Evolutionary conservation across 2,329 filamentous ascomycete species (phyloP).

Genomic region (Microdochium trichocladiopsis): DNA sequence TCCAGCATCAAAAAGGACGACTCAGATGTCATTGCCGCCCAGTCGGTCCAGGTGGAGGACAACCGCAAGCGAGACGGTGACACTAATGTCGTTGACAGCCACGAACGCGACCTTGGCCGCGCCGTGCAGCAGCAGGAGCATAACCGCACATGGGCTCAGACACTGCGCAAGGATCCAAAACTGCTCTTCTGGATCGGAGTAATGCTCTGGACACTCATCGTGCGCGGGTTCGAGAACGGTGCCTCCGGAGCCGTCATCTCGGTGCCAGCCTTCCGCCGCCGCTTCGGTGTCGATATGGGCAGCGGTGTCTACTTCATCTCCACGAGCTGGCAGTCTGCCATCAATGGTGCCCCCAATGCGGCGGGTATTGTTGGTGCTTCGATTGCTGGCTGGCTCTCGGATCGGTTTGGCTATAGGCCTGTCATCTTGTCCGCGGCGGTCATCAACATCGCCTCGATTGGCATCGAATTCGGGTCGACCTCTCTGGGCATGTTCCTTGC

Average conservation of each 20-base stretch:
- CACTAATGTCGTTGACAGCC: neutral
- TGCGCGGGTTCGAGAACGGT: slow-evolving; percentile 18
- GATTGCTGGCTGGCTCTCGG: slow-evolving; percentile 14
- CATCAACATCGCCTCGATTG: slow-evolving; percentile 19
- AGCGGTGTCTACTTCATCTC: slow-evolving; percentile 12
- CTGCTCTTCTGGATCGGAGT: slow-evolving; percentile 20
- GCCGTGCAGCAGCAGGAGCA: slow-evolving; percentile 21
- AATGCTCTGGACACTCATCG: slow-evolving; percentile 21
- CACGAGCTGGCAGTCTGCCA: slow-evolving; percentile 19
- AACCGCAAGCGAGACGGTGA: neutral
- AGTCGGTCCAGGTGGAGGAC: neutral
- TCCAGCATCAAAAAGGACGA: neutral
- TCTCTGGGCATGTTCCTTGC: slow-evolving; percentile 20
- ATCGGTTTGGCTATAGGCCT: slow-evolving; percentile 15
- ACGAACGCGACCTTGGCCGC: slow-evolving; percentile 5
- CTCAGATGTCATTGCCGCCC: neutral
- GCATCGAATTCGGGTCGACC: slow-evolving; percentile 19
- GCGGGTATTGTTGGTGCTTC: slow-evolving; percentile 15
- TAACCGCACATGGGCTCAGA: slow-evolving; percentile 14
- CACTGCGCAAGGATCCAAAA: slow-evolving; percentile 16
- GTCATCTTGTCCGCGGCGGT: slow-evolving; percentile 8
- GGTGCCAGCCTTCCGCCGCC: slow-evolving; percentile 10
- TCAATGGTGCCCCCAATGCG: slow-evolving; percentile 15
- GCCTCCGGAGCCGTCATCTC: slow-evolving; percentile 12
- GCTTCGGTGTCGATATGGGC: slow-evolving; percentile 9